phyloP scores from a whole-genome alignment of 129 eudicot species.

The Centaurea solstitialis region DNA sequence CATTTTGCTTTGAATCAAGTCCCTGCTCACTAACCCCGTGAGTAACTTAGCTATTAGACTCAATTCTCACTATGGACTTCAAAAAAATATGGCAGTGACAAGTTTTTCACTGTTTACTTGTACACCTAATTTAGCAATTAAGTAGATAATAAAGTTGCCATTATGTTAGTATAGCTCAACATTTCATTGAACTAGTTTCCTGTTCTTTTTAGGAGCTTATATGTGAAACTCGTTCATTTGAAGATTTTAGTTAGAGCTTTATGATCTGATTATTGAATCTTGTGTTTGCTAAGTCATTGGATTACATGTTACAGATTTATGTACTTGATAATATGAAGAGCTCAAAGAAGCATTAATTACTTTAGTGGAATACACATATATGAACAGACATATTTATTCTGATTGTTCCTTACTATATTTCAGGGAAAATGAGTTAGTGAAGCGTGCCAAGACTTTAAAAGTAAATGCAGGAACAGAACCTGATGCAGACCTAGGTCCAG shows the following conservation, averaged over 20 bases:
- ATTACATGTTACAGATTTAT: not conserved
- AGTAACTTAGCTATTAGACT: not conserved
- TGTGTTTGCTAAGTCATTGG: not conserved
- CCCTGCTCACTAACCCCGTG: too few relatives aligned
- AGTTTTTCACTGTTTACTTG: not conserved
- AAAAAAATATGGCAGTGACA: not conserved
- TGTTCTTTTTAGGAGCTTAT: not conserved
- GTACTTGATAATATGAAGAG: not conserved
- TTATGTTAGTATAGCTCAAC: not conserved
- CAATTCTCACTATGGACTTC: not conserved
- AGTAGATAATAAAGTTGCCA: not conserved
- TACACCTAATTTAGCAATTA: too few relatives aligned
- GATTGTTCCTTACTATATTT: conserved; percentile 11
- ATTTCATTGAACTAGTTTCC: not conserved
- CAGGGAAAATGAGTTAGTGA: conserved; percentile 86
- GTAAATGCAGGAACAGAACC: conserved; percentile 93
- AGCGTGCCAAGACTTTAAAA: conserved; percentile 81
- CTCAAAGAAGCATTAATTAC: not conserved
- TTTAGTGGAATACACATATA: not conserved
- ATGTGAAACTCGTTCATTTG: too few relatives aligned
- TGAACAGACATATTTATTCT: not conserved
- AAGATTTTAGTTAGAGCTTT: not conserved
- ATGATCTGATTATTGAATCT: not conserved
- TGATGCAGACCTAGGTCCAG: conserved; percentile 98
- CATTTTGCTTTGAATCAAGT: too few relatives aligned